Base-by-base conservation (phyloP, 805 yeast species). In the Wickerhamiella domercqiae region DNA sequence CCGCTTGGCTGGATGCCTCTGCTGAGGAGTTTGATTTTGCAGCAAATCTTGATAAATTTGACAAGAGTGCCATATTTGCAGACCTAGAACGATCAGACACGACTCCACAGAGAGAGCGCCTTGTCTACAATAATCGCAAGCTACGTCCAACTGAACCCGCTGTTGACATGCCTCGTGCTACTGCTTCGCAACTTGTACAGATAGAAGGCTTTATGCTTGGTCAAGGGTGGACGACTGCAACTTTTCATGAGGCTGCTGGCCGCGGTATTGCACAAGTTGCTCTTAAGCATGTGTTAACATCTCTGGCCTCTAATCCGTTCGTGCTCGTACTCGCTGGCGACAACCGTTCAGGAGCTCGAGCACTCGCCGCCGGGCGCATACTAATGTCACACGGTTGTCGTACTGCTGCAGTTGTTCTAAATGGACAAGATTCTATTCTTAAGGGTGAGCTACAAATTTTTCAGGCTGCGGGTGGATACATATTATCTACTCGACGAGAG, bases 21-120 rank as follows among this genome's bases (percentile, higher is more conserved):
- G n/a, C 20, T 7, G 33, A 53, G 64, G 95, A 83, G 45, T 86
- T 86, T 57, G 95, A 86, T 55, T 86, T 86, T 56, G 81, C 73
- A 39, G 75, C 81, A 11, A 81, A 79, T 52, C 64, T 86, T 44
- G 76, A 76, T 18, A 73, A 75, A 63, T 86, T 86, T 51, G 90
- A 86, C 55, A 86, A 86, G 55, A 62, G 66, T 41, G 65, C 75
- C 4, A 87, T 84, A 3, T 78, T 86, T 55, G 79, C 78, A 35
- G 83, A 82, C 52, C 68, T 86, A 50, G 73, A 72, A 36, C 66
- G 66, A 43, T 60, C 64, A 38, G 95, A 84, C 52, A 66, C 63
- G 15, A 64, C 72, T 14, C 71, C 67, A 29, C 75, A 77, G 1
- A 61, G 66, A 11, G 64, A 70, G 31, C 65, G 94, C 46, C 63